A percentile compares a stretch with the other conserved stretches of the same genome.
These are phyloP conservation scores for Astraeus odoratus DNA, from an alignment of 768 basidiomycete species.

Conservation along the genomic window DNA sequence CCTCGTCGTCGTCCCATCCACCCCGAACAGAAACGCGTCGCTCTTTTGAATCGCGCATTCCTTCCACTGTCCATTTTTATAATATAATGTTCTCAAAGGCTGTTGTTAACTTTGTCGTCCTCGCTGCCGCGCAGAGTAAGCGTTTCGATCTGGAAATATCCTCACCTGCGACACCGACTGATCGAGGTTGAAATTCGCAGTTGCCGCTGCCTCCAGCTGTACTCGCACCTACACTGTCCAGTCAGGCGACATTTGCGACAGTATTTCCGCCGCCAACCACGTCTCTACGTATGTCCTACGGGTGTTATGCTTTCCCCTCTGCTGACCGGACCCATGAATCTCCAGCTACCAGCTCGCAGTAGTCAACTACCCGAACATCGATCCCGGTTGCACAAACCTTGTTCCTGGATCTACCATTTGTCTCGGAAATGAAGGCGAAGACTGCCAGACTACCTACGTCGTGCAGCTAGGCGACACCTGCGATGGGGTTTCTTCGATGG, in stretches of 20 bases:
- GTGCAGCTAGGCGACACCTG: slow-evolving; percentile 56
- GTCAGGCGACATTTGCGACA: slow-evolving; percentile 61
- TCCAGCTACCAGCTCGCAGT: slow-evolving; percentile 68
- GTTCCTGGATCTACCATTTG: slow-evolving; percentile 45
- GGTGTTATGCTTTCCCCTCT: no score
- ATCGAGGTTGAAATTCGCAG: slow-evolving; percentile 5
- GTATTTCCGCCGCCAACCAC: slow-evolving; percentile 56
- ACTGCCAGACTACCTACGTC: slow-evolving; percentile 57
- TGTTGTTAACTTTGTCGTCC: slow-evolving; percentile 37
- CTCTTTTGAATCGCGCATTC: slow-evolving; percentile 12
- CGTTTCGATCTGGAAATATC: not conserved
- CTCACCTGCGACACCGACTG: slow-evolving; percentile 1
- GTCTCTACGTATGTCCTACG: slow-evolving; percentile 51
- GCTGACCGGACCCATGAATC: no score
- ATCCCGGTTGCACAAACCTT: slow-evolving; percentile 55
- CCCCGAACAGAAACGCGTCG: slow-evolving; percentile 4
- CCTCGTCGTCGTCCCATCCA: slow-evolving; percentile 1
- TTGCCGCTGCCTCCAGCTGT: slow-evolving; percentile 34
- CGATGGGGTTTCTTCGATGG: slow-evolving; percentile 33
- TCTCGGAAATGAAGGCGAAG: slow-evolving; percentile 50
- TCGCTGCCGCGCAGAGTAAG: slow-evolving; percentile 42
- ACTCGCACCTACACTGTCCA: slow-evolving; percentile 54
- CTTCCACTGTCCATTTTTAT: slow-evolving; percentile 11
- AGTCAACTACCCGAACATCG: slow-evolving; percentile 46
- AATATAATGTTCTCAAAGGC: slow-evolving; percentile 33